Base-by-base conservation (phyloP, 2,329 filamentous ascomycete species). In the Graphium sp. region DNA sequence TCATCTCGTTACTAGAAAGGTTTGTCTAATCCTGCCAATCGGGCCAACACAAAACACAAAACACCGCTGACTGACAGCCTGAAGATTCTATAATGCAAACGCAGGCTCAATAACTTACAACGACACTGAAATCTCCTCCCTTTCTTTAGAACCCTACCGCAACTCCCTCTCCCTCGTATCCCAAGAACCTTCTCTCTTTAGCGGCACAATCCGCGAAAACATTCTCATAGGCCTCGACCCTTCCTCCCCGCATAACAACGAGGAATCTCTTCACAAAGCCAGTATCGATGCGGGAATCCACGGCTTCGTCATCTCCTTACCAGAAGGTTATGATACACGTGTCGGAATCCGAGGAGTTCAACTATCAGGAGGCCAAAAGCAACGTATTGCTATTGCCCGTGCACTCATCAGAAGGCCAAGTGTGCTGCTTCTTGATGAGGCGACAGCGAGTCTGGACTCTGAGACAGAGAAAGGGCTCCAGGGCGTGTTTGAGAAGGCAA, bases 231-330 rank as follows among this genome's bases (percentile, higher is more conserved):
- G 30, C 30, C 11, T 30, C n/a, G 17, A 22, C 17, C 7, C 13
- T 12, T 13, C 22, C n/a, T 18, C 7, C 22, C 19, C 24, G 6
- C 24, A 16, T 20, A 24, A 28, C 6, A 22, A 29, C 14, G 23
- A 31, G 10, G 18, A 20, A 20, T 18, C 23, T 4, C 18, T 37
- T 15, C 27, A 31, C 18, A 18, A 22, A 8, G 32, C 32, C 6
- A 29, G 74, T 0, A 54, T 54, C 2, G 54, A 62, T 21, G 69
- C 71, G 0, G 73, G 75, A 0, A 74, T 92, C 32, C 68, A 85
- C 41, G 72, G 80, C 0, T 92, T 91, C 47, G 71, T 93, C 35
- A 44, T 53, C 11, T 77, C 72, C 3, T 62, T 95, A 0, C 71
- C 81, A 0, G 39, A 48, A 9, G 53, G 52, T 2, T 58, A 59